Evolutionary conservation across 2,329 filamentous ascomycete genomes (phyloP).

Genomic region (Pseudocercospora crystallina): DNA sequence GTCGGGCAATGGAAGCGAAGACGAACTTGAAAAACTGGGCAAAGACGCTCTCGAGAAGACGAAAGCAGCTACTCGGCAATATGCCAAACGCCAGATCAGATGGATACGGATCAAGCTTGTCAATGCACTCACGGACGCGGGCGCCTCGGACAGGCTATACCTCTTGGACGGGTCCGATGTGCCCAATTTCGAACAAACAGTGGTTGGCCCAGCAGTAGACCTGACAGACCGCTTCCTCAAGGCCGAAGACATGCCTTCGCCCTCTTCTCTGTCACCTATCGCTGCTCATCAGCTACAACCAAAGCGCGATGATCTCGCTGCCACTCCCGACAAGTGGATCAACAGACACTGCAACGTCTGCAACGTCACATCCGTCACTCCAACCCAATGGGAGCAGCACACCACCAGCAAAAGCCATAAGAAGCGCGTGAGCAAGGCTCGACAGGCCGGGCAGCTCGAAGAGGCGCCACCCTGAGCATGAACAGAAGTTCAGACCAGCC

Average conservation of each 20-base stretch:
- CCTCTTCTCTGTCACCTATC: constrained; percentile 55
- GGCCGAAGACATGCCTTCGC: constrained; percentile 54
- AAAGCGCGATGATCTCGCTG: constrained; percentile 51
- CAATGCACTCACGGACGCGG: constrained; percentile 58
- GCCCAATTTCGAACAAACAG: constrained; percentile 59
- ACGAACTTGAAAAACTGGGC: constrained; percentile 57
- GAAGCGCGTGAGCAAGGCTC: constrained; percentile 22
- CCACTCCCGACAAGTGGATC: constrained; percentile 47
- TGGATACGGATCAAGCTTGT: constrained; percentile 87
- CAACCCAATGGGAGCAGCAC: constrained; percentile 60
- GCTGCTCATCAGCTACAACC: constrained; percentile 59
- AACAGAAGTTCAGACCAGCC: too few species aligned
- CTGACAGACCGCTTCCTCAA: constrained; percentile 65
- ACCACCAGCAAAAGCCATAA: constrained; percentile 56
- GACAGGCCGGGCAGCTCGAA: neutral
- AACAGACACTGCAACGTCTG: constrained; percentile 71
- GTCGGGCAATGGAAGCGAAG: constrained; percentile 19
- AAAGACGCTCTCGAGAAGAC: constrained; percentile 67
- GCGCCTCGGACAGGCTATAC: constrained; percentile 63
- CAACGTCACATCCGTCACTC: constrained; percentile 54
- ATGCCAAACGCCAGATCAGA: constrained; percentile 77
- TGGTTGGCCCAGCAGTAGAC: constrained; percentile 63
- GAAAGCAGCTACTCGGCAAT: constrained; percentile 80
- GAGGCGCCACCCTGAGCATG: neutral
- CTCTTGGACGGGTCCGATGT: constrained; percentile 78